phyloP scores from a whole-genome alignment of 768 basidiomycete genomes.

The Kwoniella europaea region DNA sequence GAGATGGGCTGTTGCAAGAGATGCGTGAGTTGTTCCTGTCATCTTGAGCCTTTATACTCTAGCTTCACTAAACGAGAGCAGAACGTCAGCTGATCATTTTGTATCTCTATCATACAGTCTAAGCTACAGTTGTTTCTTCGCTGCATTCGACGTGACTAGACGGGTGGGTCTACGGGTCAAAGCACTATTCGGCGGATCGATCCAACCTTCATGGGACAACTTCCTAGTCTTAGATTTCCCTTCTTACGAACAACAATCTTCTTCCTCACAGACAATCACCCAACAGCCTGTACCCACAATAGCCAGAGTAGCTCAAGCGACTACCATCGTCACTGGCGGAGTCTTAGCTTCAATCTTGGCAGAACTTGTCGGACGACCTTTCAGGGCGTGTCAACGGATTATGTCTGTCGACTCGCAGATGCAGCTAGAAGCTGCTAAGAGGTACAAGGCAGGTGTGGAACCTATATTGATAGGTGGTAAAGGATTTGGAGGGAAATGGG shows the following conservation, averaged over 20 bases:
- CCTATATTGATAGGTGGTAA: conserved; percentile 13
- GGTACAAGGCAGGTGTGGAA: conserved; percentile 1
- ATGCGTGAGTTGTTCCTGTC: conserved; percentile 38
- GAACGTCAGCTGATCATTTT: too few species aligned
- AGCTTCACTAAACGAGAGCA: too few species aligned
- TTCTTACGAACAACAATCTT: not conserved
- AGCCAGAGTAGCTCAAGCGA: conserved; percentile 53
- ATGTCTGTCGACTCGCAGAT: conserved; percentile 15
- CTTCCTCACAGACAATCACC: not conserved
- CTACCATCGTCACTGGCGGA: conserved; percentile 53
- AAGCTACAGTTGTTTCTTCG: conserved; percentile 55
- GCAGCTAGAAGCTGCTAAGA: not conserved
- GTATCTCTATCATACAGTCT: conserved; percentile 21
- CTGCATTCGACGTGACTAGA: conserved; percentile 54
- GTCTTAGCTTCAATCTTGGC: conserved; percentile 50
- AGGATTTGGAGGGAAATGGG: conserved; percentile 3
- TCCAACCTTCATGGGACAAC: conserved; percentile 34
- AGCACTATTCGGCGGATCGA: conserved; percentile 44
- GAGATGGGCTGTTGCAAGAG: conserved; percentile 50
- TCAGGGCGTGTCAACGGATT: conserved; percentile 46
- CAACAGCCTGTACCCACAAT: conserved; percentile 34
- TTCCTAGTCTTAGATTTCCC: conserved; percentile 33
- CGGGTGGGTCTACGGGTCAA: conserved; percentile 50
- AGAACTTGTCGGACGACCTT: conserved; percentile 47
- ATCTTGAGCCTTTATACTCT: too few species aligned